These are phyloP conservation scores for Aspergillus indologenus DNA, from an alignment of 495 filamentous ascomycete genomes.

Conservation along the genomic window DNA sequence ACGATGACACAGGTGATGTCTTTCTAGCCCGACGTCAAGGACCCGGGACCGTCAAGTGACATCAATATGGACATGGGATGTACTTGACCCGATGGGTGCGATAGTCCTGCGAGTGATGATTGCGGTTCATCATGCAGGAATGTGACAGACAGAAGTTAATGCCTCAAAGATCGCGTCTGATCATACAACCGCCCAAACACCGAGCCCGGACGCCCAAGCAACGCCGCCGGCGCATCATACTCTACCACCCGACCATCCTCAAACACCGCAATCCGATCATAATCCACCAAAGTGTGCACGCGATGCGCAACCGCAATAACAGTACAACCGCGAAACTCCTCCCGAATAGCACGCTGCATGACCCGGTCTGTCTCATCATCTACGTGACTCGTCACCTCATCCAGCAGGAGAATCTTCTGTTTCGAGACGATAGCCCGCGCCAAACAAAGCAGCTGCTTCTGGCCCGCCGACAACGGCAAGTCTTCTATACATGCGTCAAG, in stretches of 20 bases:
- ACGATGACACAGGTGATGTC: too few relatives aligned
- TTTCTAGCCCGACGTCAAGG: too few relatives aligned
- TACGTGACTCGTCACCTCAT: constrained; percentile 36
- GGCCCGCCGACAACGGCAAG: constrained; percentile 9
- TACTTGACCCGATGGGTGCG: too few relatives aligned
- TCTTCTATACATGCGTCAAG: constrained; percentile 36
- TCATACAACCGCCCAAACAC: constrained; percentile 7
- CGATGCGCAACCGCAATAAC: constrained; percentile 55
- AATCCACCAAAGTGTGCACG: constrained; percentile 44
- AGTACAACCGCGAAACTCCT: constrained; percentile 47
- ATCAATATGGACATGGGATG: too few relatives aligned
- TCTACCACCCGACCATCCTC: constrained; percentile 23
- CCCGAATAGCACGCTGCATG: constrained; percentile 48
- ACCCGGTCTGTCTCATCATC: constrained; percentile 44
- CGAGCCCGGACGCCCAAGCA: constrained; percentile 3
- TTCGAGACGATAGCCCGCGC: constrained; percentile 10
- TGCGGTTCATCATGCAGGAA: too few relatives aligned
- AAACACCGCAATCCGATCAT: constrained; percentile 35
- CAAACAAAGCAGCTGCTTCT: constrained; percentile 13
- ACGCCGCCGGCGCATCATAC: constrained; percentile 2
- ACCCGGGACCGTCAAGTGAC: too few relatives aligned
- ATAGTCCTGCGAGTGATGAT: too few relatives aligned
- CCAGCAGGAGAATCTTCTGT: constrained; percentile 9
- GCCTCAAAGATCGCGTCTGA: not conserved
- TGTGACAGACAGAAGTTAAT: too few relatives aligned